These are phyloP conservation scores for Hammondia hammondi DNA, from an alignment of 169 alveolate genomes.

Conservation along the genomic window DNA sequence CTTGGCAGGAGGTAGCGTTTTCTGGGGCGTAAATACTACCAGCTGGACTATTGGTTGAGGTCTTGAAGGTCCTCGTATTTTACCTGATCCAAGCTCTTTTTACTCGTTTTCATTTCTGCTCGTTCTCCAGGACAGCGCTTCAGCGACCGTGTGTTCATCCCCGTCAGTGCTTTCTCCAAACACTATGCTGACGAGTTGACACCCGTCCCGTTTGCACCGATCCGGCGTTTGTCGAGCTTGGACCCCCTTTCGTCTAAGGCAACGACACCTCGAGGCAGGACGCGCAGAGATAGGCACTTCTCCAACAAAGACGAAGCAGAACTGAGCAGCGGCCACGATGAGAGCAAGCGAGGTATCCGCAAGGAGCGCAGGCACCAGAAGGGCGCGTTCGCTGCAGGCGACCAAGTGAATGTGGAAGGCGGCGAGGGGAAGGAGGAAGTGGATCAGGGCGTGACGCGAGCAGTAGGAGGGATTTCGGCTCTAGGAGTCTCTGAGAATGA, in stretches of 20 bases:
- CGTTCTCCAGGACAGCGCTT: slow-evolving; percentile 67
- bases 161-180: slow-evolving; percentile 75
- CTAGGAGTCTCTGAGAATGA: not conserved
- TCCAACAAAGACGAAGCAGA: not conserved
- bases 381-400: not conserved
- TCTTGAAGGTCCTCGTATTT: no score
- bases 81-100: not conserved
- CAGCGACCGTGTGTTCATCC: slow-evolving; percentile 75
- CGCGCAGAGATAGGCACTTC: not conserved
- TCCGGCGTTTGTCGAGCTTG: slow-evolving; percentile 2
- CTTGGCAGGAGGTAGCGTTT: no score
- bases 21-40: no score
- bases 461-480: not conserved
- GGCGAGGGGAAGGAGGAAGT: not conserved
- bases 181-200: slow-evolving; percentile 57
- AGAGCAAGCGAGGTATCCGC: not conserved
- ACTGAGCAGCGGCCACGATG: not conserved
- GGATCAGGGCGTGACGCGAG: not conserved
- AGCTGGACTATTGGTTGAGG: no score
- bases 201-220: slow-evolving; percentile 17
- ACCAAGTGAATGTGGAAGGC: not conserved
- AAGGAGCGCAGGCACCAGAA: not conserved
- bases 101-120: not conserved
- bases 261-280: not conserved
- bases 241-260: not conserved